phyloP scores from a whole-genome alignment of 2,329 filamentous ascomycete species.

The Hirsutella rhossiliensis region DNA sequence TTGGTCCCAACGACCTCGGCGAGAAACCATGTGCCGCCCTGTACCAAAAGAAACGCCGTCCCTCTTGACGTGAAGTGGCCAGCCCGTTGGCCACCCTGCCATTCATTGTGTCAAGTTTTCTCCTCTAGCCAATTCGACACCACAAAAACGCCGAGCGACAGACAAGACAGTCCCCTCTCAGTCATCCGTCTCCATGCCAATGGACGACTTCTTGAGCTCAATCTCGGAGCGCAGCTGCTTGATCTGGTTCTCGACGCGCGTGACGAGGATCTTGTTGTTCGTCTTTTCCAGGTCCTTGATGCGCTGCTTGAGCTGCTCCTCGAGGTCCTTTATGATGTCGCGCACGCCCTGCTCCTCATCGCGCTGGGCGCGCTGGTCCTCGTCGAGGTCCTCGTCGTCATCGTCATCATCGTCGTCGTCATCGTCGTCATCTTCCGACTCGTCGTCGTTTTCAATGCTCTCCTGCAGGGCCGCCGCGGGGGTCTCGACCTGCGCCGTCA shows the following conservation, averaged over 20 bases:
- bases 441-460: conserved; percentile 29
- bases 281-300: conserved; percentile 31
- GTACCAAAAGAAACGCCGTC: background rate
- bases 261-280: conserved; percentile 34
- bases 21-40: background rate
- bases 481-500: conserved; percentile 30
- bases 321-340: conserved; percentile 40
- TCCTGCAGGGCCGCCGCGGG: conserved; percentile 30
- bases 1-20: too few species aligned
- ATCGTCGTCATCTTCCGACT: conserved; percentile 30
- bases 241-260: conserved; percentile 37
- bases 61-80: too few species aligned
- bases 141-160: too few species aligned
- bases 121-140: too few species aligned
- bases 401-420: conserved; percentile 29
- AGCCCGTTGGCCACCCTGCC: too few species aligned
- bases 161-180: conserved; percentile 4
- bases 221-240: conserved; percentile 32
- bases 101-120: too few species aligned
- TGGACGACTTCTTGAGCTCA: conserved; percentile 31
- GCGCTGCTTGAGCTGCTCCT: conserved; percentile 34
- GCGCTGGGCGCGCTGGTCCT: conserved; percentile 35
- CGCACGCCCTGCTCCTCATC: conserved; percentile 42
- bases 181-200: conserved; percentile 27
- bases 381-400: conserved; percentile 41